Percentiles rank a stretch among this genome's conserved stretches.
These are phyloP conservation scores for Lathyrus sativus DNA, from an alignment of 306 rosid species.

Conservation along the genomic window DNA sequence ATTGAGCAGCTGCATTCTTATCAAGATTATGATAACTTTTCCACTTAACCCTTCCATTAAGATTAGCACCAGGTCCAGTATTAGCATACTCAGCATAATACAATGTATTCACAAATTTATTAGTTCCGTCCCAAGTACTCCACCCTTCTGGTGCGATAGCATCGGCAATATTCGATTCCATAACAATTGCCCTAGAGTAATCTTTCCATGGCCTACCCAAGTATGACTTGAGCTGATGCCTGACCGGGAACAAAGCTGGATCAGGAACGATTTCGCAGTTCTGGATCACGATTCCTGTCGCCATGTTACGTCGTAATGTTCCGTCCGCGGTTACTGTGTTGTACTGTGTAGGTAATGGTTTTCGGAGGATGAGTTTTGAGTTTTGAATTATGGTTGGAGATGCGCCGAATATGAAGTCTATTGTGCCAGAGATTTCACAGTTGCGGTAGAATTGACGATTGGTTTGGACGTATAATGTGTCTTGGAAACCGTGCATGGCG, in stretches of 20 bases:
- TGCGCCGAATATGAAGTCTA: constrained; percentile 75
- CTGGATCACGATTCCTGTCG: constrained; percentile 60
- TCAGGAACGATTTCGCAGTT: constrained; percentile 68
- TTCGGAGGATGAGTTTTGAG: constrained; percentile 52
- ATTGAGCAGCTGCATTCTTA: constrained; percentile 45
- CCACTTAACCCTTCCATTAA: constrained; percentile 57
- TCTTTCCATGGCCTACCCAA: constrained; percentile 79
- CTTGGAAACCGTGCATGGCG: constrained; percentile 63
- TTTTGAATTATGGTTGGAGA: constrained; percentile 54
- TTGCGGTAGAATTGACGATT: constrained; percentile 76
- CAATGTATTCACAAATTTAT: constrained; percentile 42
- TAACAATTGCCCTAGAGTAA: constrained; percentile 54
- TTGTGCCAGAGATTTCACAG: constrained; percentile 74
- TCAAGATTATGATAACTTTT: constrained; percentile 42
- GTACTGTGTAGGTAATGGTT: constrained; percentile 49
- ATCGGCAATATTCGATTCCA: constrained; percentile 63
- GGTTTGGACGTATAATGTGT: constrained; percentile 60
- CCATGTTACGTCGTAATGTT: constrained; percentile 26
- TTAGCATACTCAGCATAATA: constrained; percentile 62
- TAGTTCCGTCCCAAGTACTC: constrained; percentile 50
- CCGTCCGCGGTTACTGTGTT: constrained; percentile 76
- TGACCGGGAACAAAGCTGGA: constrained; percentile 29
- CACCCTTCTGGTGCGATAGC: constrained; percentile 48
- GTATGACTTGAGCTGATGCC: constrained; percentile 47
- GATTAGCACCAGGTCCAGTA: constrained; percentile 59